Evolutionary conservation across 2,329 filamentous ascomycete genomes (phyloP).

Genomic region (Scedosporium minutisporum): DNA sequence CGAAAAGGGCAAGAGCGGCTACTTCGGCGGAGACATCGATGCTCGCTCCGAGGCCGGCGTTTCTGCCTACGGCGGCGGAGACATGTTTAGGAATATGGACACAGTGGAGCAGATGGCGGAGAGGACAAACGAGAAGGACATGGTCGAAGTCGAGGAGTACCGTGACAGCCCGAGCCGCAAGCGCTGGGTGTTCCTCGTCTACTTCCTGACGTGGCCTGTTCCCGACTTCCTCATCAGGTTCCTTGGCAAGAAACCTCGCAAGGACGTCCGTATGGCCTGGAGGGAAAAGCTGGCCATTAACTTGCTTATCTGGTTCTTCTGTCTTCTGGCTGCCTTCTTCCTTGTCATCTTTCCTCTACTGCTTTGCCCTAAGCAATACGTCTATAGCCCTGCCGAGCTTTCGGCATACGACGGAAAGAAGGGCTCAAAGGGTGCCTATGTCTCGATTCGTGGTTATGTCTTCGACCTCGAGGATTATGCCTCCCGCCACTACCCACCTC

Average conservation of each 20-base stretch:
- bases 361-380: conserved; percentile 85
- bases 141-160: conserved; percentile 83
- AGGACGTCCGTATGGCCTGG: conserved; percentile 89
- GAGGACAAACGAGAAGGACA: conserved; percentile 81
- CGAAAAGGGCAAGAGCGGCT: conserved; percentile 68
- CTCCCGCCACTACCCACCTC: conserved; percentile 64
- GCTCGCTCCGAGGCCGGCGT: conserved; percentile 81
- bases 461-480: conserved; percentile 71
- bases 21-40: conserved; percentile 75
- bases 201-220: conserved; percentile 73
- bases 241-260: conserved; percentile 78
- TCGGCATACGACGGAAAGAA: conserved; percentile 63
- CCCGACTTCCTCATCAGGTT: conserved; percentile 74
- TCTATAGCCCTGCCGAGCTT: conserved; percentile 73
- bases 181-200: conserved; percentile 82
- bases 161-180: conserved; percentile 71
- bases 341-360: conserved; percentile 78
- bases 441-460: conserved; percentile 80
- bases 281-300: conserved; percentile 97
- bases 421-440: conserved; percentile 49
- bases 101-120: conserved; percentile 91
- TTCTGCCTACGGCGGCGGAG: conserved; percentile 82
- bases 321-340: conserved; percentile 72
- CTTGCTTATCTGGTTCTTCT: conserved; percentile 88
- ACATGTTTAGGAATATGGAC: conserved; percentile 97